Percentiles rank a stretch among this genome's conserved stretches.
These are phyloP conservation scores for Mucor lusitanicus DNA, from an alignment of 371 early-diverging fungal species.

Conservation along the genomic window DNA sequence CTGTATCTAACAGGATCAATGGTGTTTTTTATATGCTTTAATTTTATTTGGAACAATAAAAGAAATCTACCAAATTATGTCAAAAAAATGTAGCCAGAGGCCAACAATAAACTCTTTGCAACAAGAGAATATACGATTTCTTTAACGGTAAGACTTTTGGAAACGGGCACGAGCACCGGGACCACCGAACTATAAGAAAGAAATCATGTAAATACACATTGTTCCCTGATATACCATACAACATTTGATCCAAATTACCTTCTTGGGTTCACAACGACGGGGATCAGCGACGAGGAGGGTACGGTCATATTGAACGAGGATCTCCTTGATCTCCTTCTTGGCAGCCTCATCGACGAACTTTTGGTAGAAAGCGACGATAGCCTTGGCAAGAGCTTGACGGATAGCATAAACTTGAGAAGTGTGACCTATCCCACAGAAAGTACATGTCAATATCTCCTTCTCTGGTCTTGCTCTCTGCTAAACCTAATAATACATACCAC, in stretches of 20 bases:
- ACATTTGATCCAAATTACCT: conserved; percentile 39
- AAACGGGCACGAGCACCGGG: conserved; percentile 99
- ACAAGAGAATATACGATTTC: neutral
- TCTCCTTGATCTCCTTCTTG: conserved; percentile 99
- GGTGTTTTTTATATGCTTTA: neutral
- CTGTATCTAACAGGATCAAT: neutral
- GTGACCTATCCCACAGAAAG: conserved; percentile 43
- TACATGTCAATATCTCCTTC: neutral
- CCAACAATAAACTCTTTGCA: neutral
- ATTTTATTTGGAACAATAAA: conserved; percentile 4
- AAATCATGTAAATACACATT: neutral
- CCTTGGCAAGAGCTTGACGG: conserved; percentile 99
- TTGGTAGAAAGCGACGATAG: conserved; percentile 99
- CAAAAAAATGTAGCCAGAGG: neutral
- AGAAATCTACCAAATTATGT: conserved; percentile 4
- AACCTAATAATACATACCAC: conserved; percentile 66
- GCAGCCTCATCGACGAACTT: conserved; percentile 99
- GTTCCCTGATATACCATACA: neutral
- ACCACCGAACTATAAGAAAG: conserved; percentile 89
- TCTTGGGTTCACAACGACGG: conserved; percentile 99
- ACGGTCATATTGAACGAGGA: conserved; percentile 96
- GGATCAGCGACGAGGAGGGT: conserved; percentile 99
- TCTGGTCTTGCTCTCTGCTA: neutral
- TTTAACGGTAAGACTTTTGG: conserved; percentile 98
- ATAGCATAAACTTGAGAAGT: conserved; percentile 98